Base-by-base conservation (phyloP, 2,329 filamentous ascomycete genomes). In the Paramyrothecium roridum region DNA sequence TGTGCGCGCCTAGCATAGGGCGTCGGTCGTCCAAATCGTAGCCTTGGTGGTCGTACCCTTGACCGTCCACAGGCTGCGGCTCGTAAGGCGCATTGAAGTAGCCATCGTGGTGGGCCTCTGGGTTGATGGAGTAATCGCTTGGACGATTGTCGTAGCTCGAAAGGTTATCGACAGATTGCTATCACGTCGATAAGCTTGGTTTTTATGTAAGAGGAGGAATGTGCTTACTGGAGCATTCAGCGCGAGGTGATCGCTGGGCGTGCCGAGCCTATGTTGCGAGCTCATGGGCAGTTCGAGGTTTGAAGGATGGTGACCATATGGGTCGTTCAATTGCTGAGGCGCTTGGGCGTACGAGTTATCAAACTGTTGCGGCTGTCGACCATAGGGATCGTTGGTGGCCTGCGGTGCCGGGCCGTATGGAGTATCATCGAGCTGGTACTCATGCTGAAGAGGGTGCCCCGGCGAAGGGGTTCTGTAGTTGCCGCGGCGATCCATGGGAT, bases 31-130 rank as follows among this genome's bases (percentile, higher is more conserved):
- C 83, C 54, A 87, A 85, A 40, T 90, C 87, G 62, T 88, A 90
- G 59, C 85, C 62, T 20, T 62, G 58, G 21, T 78, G 76, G 12
- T 81, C 79, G 61, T 87, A 86, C 22, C 83, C 82, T 16, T 85
- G 81, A 16, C 66, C 80, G 21, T 87, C 84, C 40, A 83, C 76
- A 4, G 80, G 80, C 11, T 82, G 77, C 13, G 91, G 89, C 61
- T 92, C 83, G 71, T 96, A 96, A 1, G 91, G 88, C 62, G 89
- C 85, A 63, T 87, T 90, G 71, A 89, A 93, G 76, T 96, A 96
- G 54, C 85, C 84, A 72, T 96, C 91, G 68, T 95, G 91, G 66
- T 96, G 91, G 56, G 87, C 86, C 70, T 96, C 87, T 11, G 93
- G 92, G 66, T 91, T 86, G 57, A 96, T 75, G 3, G 86, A 79